Percentiles rank a stretch among this genome's conserved stretches.
These are phyloP conservation scores for Sanguinoderma infundibulare DNA, from an alignment of 1,284 basidiomycete genomes.

Conservation along the genomic window DNA sequence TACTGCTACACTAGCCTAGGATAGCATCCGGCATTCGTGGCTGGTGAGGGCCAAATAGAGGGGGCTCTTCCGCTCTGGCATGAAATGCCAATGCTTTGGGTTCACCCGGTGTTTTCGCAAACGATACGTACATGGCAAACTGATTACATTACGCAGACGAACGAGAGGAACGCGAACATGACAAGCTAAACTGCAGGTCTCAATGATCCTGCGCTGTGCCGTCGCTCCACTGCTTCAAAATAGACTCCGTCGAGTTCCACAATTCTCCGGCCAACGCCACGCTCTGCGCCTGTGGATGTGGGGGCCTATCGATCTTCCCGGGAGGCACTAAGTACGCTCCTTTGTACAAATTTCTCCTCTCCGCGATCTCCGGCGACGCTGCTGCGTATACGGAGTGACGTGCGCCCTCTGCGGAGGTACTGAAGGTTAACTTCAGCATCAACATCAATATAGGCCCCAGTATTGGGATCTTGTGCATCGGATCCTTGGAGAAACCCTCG, in stretches of 20 bases:
- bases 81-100: too few relatives aligned
- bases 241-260: conserved; percentile 45
- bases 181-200: too few relatives aligned
- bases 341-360: conserved; percentile 44
- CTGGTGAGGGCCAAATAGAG: too few relatives aligned
- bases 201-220: too few relatives aligned
- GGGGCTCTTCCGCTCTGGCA: too few relatives aligned
- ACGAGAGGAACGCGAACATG: too few relatives aligned
- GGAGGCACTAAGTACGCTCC: conserved; percentile 47
- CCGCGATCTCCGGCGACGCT: conserved; percentile 38
- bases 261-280: conserved; percentile 47
- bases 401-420: conserved; percentile 41
- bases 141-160: too few relatives aligned
- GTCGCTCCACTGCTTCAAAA: conserved; percentile 24
- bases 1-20: too few relatives aligned
- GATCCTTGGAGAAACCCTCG: conserved; percentile 7
- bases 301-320: conserved; percentile 32
- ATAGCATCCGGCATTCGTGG: too few relatives aligned
- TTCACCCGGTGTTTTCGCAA: too few relatives aligned
- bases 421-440: conserved; percentile 37
- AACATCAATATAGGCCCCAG: conserved; percentile 10
- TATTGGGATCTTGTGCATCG: background rate
- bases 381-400: conserved; percentile 51
- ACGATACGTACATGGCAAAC: too few relatives aligned
- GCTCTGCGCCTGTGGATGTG: conserved; percentile 36